Evolutionary conservation across 139 green algal species (phyloP).

Genomic region (Chlamydomonas sp.): DNA sequence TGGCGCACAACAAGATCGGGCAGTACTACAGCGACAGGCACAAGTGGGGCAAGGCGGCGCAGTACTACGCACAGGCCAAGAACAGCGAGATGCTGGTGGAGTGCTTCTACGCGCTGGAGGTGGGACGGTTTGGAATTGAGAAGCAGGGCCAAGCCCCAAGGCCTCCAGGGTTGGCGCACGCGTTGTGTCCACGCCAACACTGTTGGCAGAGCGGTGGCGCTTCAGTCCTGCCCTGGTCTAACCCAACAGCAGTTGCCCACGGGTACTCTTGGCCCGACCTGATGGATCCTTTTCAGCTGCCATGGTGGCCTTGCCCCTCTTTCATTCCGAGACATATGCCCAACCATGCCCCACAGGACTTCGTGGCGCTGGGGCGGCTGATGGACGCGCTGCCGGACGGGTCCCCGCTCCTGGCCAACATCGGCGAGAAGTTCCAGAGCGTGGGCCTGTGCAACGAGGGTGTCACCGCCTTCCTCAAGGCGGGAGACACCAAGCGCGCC

Average conservation of each 20-base stretch:
- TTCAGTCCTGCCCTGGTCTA: no score
- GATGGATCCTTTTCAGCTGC: no score
- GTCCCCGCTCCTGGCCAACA: conserved; percentile 62
- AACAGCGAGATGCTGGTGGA: conserved; percentile 81
- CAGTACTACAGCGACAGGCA: conserved; percentile 83
- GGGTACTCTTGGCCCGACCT: no score
- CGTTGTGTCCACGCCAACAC: no score
- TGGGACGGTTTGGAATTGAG: not conserved
- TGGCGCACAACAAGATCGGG: conserved; percentile 82
- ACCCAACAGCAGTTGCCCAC: no score
- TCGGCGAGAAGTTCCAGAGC: conserved; percentile 77
- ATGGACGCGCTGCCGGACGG: conserved; percentile 75
- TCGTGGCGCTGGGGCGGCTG: conserved; percentile 68
- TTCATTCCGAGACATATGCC: no score
- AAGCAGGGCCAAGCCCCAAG: no score
- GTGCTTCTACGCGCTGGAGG: conserved; percentile 78
- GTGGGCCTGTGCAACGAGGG: conserved; percentile 81
- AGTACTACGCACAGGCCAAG: conserved; percentile 81
- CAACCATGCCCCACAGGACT: conserved; percentile 56
- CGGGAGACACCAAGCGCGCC: conserved; percentile 74
- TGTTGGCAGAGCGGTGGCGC: no score
- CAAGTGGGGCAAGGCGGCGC: conserved; percentile 80
- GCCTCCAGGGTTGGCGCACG: no score
- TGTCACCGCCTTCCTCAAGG: conserved; percentile 76
- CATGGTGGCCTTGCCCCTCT: no score